Evolutionary conservation across 345 rosid species (phyloP), one percentile per base, ranked within the genome.

Genomic region (Dipteronia dyeriana): DNA sequence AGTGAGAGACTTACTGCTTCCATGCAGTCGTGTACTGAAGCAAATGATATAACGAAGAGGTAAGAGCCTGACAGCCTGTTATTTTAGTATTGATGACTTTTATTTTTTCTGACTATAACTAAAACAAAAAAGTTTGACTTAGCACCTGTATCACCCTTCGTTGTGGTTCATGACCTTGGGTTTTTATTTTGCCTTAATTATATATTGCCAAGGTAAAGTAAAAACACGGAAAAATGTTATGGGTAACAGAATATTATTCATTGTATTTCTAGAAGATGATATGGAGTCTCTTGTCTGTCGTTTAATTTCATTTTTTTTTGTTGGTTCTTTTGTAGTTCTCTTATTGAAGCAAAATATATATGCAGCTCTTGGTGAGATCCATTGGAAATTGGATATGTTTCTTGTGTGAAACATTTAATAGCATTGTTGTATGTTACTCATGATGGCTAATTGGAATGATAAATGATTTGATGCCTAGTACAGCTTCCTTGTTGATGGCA

Each of bases 11-110:
- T 96, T n/a, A 72, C 76, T 79, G 89, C 94, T 86, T 92, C 95
- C 66, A 75, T 82, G 84, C 99, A 91, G 80, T 94, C 99, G 20
- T 89, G 91, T 79, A 75, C 85, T 39, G 98, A 96, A 87, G 97
- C 97, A 82, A 94, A 90, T 89, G 97, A 90, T 80, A 85, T 91
- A 75, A 82, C 91, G 80, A 88, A 84, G 82, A 92, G 97, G 99
- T 92, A 80, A 80, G 38, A 4, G 38, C 6, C 6, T 4, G 38
- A 76, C 64, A 25, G 25, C 71, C 26, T 57, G 38, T 49, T 26
- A 12, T 67, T 23, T 13, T 16, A 51, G 20, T 75, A 29, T 38
- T 75, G 39, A 25, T 53, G 43, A 38, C 20, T 23, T 9, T 34
- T 51, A 22, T 67, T 39, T 62, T 45, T 9, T 62, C 31, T 74